Conservation (phyloP, 108 stramenopile species). For the Craspedostauros australis region DNA sequence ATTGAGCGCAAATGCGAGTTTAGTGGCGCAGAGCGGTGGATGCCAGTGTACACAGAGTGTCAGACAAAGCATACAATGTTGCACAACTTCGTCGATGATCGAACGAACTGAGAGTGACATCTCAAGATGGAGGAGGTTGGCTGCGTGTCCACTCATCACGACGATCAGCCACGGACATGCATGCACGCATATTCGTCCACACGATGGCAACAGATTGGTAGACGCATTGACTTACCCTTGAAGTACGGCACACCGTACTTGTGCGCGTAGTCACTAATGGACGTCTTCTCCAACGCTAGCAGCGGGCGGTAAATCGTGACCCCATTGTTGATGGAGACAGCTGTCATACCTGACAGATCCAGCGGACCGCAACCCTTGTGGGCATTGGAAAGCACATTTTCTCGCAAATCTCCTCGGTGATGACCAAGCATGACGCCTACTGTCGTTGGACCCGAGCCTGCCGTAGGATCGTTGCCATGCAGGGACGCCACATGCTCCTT, state of each 20-base stretch:
- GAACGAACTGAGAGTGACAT: too few relatives aligned
- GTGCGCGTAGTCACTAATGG: slow-evolving; percentile 88
- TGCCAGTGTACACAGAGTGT: too few relatives aligned
- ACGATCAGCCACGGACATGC: too few relatives aligned
- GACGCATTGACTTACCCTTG: slow-evolving; percentile 87
- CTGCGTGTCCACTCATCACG: too few relatives aligned
- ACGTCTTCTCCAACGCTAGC: slow-evolving; percentile 66
- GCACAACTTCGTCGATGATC: too few relatives aligned
- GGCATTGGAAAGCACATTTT: slow-evolving; percentile 94
- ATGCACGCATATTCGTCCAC: too few relatives aligned
- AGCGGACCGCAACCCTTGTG: slow-evolving; percentile 88
- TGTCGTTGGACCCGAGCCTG: slow-evolving; percentile 1
- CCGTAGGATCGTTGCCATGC: neutral
- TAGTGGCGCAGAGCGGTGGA: slow-evolving; percentile 45
- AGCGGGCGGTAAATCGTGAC: slow-evolving; percentile 87
- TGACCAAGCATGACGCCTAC: slow-evolving; percentile 93
- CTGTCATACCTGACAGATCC: slow-evolving; percentile 84
- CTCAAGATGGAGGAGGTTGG: too few relatives aligned
- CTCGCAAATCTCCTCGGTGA: slow-evolving; percentile 94
- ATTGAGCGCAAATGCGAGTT: slow-evolving; percentile 10
- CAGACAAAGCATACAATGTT: too few relatives aligned
- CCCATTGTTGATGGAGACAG: slow-evolving; percentile 78
- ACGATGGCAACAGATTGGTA: too few relatives aligned
- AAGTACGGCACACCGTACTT: slow-evolving; percentile 92
- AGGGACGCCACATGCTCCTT: neutral